phyloP scores from a whole-genome alignment of 495 filamentous ascomycete genomes.

The Neurospora sp. region DNA sequence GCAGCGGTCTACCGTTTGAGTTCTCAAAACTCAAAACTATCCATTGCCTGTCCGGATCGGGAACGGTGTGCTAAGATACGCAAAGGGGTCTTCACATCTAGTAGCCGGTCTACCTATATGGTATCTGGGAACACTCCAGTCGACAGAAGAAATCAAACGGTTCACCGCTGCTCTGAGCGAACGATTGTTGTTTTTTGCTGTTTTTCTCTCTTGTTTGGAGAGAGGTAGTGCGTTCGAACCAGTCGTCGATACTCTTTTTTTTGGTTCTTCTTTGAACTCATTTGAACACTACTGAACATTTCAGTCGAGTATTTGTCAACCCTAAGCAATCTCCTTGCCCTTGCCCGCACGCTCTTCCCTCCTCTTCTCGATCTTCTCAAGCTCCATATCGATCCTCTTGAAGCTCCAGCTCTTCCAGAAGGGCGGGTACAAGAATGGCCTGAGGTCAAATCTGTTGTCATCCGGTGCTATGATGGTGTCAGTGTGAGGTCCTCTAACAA shows the following conservation, averaged over 20 bases:
- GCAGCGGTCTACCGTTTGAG: neutral
- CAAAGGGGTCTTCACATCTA: neutral
- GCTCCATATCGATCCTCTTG: constrained; percentile 41
- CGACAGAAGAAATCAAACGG: neutral
- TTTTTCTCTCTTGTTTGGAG: neutral
- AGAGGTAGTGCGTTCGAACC: neutral
- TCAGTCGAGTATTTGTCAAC: too few relatives aligned
- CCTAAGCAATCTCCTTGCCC: neutral
- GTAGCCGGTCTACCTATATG: neutral
- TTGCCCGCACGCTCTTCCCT: constrained; percentile 17
- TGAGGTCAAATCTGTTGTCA: constrained; percentile 47
- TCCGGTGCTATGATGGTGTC: constrained; percentile 19
- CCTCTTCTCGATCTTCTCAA: constrained; percentile 24
- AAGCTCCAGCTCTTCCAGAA: constrained; percentile 39
- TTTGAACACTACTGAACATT: neutral
- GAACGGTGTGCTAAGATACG: neutral
- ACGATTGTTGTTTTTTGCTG: neutral
- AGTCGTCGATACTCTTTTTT: neutral
- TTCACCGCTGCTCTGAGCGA: neutral
- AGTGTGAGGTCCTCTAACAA: neutral
- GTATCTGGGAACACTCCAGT: neutral
- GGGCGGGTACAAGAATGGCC: constrained; percentile 50
- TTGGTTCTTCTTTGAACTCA: neutral
- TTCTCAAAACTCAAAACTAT: neutral
- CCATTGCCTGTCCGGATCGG: neutral